phyloP scores from a whole-genome alignment of 2,329 filamentous ascomycete species.

The Botrytis deweyae region DNA sequence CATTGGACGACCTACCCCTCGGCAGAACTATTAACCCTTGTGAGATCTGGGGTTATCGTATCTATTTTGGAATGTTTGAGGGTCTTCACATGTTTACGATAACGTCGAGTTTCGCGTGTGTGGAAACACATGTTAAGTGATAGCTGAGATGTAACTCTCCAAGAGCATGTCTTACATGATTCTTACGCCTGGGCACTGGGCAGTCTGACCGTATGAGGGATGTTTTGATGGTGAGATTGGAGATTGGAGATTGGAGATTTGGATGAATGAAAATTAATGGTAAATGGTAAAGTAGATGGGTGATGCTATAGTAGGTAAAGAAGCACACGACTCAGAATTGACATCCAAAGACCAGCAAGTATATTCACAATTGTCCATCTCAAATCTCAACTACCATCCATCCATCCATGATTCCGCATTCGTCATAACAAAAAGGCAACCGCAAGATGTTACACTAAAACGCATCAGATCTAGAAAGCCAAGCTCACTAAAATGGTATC shows the following conservation, averaged over 20 bases:
- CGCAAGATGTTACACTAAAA: constrained; percentile 1
- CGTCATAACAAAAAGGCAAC: constrained; percentile 1
- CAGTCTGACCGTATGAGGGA: neutral
- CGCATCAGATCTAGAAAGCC: constrained; percentile 6
- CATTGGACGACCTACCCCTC: neutral
- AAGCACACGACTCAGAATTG: neutral
- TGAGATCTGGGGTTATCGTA: neutral
- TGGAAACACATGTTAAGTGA: neutral
- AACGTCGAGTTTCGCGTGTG: neutral
- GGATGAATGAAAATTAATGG: neutral
- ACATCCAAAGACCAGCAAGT: neutral
- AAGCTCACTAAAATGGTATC: constrained; percentile 9
- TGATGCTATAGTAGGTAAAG: neutral
- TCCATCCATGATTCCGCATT: neutral
- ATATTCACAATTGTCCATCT: neutral
- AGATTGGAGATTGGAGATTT: neutral
- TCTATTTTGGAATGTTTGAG: neutral
- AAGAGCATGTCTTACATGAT: neutral
- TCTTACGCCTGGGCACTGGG: constrained; percentile 3
- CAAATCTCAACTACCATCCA: neutral
- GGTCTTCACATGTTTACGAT: constrained; percentile 4
- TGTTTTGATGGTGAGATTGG: neutral
- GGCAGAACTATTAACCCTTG: neutral
- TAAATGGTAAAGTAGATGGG: neutral
- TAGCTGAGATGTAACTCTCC: neutral